Percentiles rank a stretch among this genome's conserved stretches.
These are phyloP conservation scores for Pseudocercospora cruenta DNA, from an alignment of 2,329 filamentous ascomycete species.

Conservation along the genomic window DNA sequence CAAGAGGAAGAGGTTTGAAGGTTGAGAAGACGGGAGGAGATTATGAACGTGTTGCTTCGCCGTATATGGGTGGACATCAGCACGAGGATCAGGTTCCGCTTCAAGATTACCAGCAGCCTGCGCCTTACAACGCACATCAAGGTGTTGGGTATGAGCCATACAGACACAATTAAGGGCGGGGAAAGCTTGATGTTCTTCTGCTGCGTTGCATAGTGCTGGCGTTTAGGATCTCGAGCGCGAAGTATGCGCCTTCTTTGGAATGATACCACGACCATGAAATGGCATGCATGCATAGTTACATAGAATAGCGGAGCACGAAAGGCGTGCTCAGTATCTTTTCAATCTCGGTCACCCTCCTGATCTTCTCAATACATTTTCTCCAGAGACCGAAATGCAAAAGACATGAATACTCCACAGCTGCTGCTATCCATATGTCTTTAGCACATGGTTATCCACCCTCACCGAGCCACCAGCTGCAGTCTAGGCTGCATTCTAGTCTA, in stretches of 20 bases:
- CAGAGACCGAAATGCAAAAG: background rate
- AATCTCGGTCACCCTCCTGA: background rate
- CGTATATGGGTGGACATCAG: conserved; percentile 40
- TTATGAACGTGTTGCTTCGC: conserved; percentile 59
- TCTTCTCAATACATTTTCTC: background rate
- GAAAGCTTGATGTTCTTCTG: background rate
- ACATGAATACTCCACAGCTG: too few species aligned
- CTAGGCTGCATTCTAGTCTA: too few species aligned
- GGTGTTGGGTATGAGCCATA: conserved; percentile 48
- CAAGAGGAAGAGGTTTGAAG: conserved; percentile 43
- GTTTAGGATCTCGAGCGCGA: background rate
- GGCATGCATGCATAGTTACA: background rate
- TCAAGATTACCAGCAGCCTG: conserved; percentile 27
- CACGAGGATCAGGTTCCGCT: conserved; percentile 37
- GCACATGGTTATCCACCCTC: too few species aligned
- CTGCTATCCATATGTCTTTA: too few species aligned
- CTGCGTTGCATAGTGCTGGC: conserved; percentile 1
- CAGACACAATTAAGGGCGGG: conserved; percentile 32
- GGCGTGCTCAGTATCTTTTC: background rate
- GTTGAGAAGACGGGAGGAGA: conserved; percentile 65
- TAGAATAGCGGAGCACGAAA: background rate
- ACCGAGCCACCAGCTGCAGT: too few species aligned
- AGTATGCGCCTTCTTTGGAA: conserved; percentile 6
- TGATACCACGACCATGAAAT: conserved; percentile 26
- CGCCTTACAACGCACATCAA: conserved; percentile 11